A percentile compares a stretch with the other conserved stretches of the same genome.
Conservation (phyloP, 2,329 filamentous ascomycete genomes). For the Colletotrichum ledebouriae region DNA sequence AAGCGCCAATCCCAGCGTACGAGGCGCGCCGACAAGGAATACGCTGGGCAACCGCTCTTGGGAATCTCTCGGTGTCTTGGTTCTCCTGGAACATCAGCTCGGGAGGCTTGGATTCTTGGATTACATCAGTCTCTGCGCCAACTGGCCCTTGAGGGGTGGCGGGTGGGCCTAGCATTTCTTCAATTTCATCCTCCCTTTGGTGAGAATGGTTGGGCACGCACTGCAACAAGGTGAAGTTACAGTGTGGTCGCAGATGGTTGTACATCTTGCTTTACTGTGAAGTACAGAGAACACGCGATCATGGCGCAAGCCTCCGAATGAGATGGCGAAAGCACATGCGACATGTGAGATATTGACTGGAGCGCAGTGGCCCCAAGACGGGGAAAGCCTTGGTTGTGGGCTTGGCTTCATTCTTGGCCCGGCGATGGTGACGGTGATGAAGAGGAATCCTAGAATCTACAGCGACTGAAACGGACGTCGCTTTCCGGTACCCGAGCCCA, state of each 20-base stretch:
- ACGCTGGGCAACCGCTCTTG: slow-evolving; percentile 20
- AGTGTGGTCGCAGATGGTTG: not conserved
- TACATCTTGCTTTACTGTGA: not conserved
- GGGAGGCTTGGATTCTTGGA: slow-evolving; percentile 33
- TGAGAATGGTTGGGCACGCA: slow-evolving; percentile 21
- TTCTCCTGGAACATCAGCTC: slow-evolving; percentile 31
- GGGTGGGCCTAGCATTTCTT: slow-evolving; percentile 31
- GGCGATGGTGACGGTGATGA: slow-evolving; percentile 28
- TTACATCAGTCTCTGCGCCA: slow-evolving; percentile 39
- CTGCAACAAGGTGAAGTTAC: not conserved
- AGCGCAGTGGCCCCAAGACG: slow-evolving; percentile 23
- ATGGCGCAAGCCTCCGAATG: slow-evolving; percentile 18
- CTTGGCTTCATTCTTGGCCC: slow-evolving; percentile 37
- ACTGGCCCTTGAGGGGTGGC: slow-evolving; percentile 11
- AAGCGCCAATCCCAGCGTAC: slow-evolving; percentile 1
- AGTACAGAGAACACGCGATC: slow-evolving; percentile 19
- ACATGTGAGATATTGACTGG: not conserved
- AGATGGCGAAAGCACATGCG: not conserved
- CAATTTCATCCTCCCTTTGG: slow-evolving; percentile 26
- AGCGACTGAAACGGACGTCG: slow-evolving; percentile 25
- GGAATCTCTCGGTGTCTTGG: slow-evolving; percentile 38
- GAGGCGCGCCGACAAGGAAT: slow-evolving; percentile 21
- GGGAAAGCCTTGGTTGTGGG: slow-evolving; percentile 16
- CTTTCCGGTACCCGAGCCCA: slow-evolving; percentile 23
- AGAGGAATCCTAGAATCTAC: slow-evolving; percentile 2